Evolutionary conservation across 164 flowering plant species (phyloP).

Genomic region (Liriodendron chinense): DNA sequence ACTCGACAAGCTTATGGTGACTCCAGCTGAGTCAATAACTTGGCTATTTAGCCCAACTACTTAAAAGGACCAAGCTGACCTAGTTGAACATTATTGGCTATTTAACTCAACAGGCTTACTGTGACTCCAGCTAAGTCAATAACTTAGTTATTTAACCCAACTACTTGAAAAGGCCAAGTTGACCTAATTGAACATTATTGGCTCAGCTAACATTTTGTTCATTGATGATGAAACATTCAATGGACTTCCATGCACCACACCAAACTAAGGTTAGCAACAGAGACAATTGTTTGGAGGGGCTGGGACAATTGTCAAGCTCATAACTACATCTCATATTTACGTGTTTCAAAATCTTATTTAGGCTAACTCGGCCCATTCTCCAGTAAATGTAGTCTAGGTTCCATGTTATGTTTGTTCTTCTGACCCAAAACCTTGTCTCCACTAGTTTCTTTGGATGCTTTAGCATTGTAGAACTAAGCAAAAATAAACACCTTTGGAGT

Average conservation of each 20-base stretch:
- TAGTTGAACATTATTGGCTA: neutral
- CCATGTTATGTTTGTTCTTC: neutral
- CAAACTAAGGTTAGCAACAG: neutral
- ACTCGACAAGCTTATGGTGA: neutral
- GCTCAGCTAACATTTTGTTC: neutral
- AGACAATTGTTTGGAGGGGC: neutral
- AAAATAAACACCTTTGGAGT: no score
- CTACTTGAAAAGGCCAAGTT: neutral
- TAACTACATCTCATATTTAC: neutral
- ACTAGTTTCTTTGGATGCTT: no score
- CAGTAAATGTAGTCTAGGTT: neutral
- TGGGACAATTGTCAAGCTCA: neutral
- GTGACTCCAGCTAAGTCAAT: neutral
- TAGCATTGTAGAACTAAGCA: no score
- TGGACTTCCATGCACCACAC: neutral
- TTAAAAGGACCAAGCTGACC: neutral
- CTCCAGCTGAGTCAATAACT: neutral
- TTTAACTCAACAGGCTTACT: neutral
- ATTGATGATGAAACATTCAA: neutral
- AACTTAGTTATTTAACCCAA: neutral
- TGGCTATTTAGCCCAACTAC: neutral
- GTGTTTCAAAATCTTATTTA: neutral
- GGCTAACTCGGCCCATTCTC: neutral
- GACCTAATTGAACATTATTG: neutral
- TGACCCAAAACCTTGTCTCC: no score